Conservation (phyloP, 805 yeast species). For the Kodamaea kaohsiungensis region DNA sequence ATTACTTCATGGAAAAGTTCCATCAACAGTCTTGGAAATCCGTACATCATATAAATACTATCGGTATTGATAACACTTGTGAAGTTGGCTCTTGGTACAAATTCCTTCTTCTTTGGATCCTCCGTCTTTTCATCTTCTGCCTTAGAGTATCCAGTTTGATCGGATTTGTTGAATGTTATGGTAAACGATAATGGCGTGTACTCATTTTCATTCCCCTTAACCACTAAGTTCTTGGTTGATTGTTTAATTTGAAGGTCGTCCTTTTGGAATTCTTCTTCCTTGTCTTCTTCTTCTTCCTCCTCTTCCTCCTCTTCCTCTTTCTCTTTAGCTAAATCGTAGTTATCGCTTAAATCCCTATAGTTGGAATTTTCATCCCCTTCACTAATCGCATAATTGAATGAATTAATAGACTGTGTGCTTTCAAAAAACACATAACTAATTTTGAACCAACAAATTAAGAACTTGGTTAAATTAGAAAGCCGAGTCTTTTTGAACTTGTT, state of each 20-base stretch:
- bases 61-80: constrained; percentile 19
- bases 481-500: constrained; percentile 16
- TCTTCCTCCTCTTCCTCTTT: constrained; percentile 13
- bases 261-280: constrained; percentile 13
- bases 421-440: constrained; percentile 40
- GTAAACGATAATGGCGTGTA: constrained; percentile 28
- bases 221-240: constrained; percentile 13
- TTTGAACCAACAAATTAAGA: constrained; percentile 30
- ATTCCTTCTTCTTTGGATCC: constrained; percentile 3
- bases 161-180: constrained; percentile 24
- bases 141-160: not conserved
- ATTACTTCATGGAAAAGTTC: constrained; percentile 47
- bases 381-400: constrained; percentile 45
- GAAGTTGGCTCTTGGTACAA: constrained; percentile 12
- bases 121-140: constrained; percentile 7
- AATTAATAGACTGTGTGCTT: constrained; percentile 51
- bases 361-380: constrained; percentile 36
- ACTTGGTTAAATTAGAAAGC: constrained; percentile 24
- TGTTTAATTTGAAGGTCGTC: not conserved
- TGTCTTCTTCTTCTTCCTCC: constrained; percentile 15
- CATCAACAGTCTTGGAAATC: constrained; percentile 49
- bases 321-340: constrained; percentile 30
- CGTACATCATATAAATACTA: constrained; percentile 43
- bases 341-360: constrained; percentile 46
- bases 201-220: constrained; percentile 10